Base-by-base conservation (phyloP, 2,329 filamentous ascomycete species). In the Aspergillus terreus region DNA sequence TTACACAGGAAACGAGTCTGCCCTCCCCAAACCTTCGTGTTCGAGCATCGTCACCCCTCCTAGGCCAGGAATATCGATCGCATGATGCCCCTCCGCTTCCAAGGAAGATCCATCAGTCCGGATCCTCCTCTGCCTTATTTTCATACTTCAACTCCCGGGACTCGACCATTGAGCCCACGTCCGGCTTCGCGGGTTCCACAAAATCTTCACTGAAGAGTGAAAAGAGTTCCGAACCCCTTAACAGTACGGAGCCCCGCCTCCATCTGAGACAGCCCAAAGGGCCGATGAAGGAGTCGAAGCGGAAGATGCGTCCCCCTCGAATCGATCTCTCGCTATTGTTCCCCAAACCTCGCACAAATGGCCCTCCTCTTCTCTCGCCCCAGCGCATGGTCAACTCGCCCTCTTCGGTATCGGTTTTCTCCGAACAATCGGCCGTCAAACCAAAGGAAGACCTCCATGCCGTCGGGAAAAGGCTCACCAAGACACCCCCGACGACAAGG, bases 81-180 rank as follows among this genome's bases (percentile, higher is more conserved):
- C 57, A 64, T 30, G 56, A 64, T 50, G 45, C 53, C n/a, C 69
- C 71, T 30, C 60, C 64, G 41, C 55, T 60, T 6, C 70, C 67
- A 15, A 71, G 71, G 21, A 72, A 68, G 54, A 49, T 69, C 21
- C 68, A 67, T 46, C 61, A 75, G 43, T 65, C 72, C 45, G 68
- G 70, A 25, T 78, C 77, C 9, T 71, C 72, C 9, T 74, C 76
- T 1, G 75, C 76, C 3, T 59, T 78, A 10, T 72, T 69, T 54
- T 78, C 77, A 41, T 73, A 75, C 52, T 78, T 77, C 54, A 75
- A 73, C 55, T 67, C 72, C 17, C 69, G 73, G 46, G 73, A 71
- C 48, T 70, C 69, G 4, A 68, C 71, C 15, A 63, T 67, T 67
- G 17, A 63, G 53, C 49, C 67, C 63, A 30, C 61, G 63, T 19